These are phyloP conservation scores for Xylaria sp. DNA, from an alignment of 2,329 filamentous ascomycete species.

Conservation along the genomic window DNA sequence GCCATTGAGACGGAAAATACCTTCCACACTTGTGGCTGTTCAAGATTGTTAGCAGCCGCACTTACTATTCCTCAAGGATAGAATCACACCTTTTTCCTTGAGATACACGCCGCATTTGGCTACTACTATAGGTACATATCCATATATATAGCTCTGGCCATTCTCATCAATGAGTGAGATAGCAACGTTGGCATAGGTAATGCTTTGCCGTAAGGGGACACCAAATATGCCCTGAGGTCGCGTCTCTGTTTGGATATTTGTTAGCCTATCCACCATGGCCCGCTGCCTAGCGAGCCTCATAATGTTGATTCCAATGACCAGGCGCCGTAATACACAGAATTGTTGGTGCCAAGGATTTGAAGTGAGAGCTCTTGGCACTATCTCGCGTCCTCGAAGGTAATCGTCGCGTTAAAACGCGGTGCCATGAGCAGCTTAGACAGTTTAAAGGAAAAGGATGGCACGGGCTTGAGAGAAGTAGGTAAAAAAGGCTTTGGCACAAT, in stretches of 20 bases:
- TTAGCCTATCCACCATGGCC: conserved; percentile 39
- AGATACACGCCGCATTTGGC: conserved; percentile 97
- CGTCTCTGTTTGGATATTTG: conserved; percentile 52
- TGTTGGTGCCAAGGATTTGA: not conserved
- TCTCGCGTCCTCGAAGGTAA: not conserved
- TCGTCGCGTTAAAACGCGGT: conserved; percentile 13
- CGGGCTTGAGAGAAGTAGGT: not conserved
- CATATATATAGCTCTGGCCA: conserved; percentile 96
- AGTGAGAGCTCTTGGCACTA: conserved; percentile 1
- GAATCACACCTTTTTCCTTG: conserved; percentile 89
- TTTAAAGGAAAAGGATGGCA: not conserved
- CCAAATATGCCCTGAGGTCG: conserved; percentile 86
- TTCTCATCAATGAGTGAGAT: conserved; percentile 95
- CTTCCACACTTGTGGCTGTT: conserved; percentile 90
- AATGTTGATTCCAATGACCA: conserved; percentile 34
- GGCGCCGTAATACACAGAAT: not conserved
- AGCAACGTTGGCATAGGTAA: conserved; percentile 96
- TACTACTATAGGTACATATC: conserved; percentile 97
- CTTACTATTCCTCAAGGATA: conserved; percentile 18
- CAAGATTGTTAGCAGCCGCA: conserved; percentile 43
- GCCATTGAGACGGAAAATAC: conserved; percentile 94
- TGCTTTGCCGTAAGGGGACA: conserved; percentile 90
- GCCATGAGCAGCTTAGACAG: not conserved
- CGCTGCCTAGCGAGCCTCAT: not conserved
- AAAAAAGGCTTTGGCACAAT: conserved; percentile 5